A percentile compares a stretch with the other conserved stretches of the same genome.
phyloP scores from a whole-genome alignment of 2,329 filamentous ascomycete genomes.

The Ceratocystis cubensis region DNA sequence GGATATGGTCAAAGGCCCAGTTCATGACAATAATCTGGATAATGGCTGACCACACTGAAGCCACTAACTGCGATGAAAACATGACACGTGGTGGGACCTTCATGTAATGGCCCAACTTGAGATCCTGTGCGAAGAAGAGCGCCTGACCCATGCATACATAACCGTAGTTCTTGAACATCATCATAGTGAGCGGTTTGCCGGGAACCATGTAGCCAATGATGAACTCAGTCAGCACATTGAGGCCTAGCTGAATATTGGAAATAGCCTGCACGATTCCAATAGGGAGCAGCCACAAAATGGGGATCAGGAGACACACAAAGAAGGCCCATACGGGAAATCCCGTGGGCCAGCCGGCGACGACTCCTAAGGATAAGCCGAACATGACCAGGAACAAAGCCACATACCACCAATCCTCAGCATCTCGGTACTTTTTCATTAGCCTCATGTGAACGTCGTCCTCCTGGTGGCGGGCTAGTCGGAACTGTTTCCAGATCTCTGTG shows the following conservation, averaged over 20 bases:
- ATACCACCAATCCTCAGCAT: conserved; percentile 50
- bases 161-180: conserved; percentile 67
- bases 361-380: conserved; percentile 42
- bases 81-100: conserved; percentile 49
- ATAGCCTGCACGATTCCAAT: conserved; percentile 50
- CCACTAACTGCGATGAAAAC: conserved; percentile 47
- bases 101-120: conserved; percentile 60
- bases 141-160: conserved; percentile 57
- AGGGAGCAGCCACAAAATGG: conserved; percentile 46
- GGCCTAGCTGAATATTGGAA: conserved; percentile 49
- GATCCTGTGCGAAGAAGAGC: conserved; percentile 51
- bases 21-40: conserved; percentile 54
- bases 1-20: conserved; percentile 51
- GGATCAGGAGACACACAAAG: conserved; percentile 44
- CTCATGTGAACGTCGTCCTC: conserved; percentile 49
- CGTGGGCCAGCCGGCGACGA: conserved; percentile 43
- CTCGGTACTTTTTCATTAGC: conserved; percentile 48
- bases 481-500: conserved; percentile 42
- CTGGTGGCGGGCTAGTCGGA: conserved; percentile 42
- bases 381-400: conserved; percentile 40
- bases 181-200: conserved; percentile 57
- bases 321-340: conserved; percentile 47
- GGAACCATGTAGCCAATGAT: conserved; percentile 62
- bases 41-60: conserved; percentile 48
- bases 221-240: conserved; percentile 63